Evolutionary conservation across 805 yeast genomes (phyloP), one percentile per base, ranked within the genome.

Genomic region (Candida piceae): DNA sequence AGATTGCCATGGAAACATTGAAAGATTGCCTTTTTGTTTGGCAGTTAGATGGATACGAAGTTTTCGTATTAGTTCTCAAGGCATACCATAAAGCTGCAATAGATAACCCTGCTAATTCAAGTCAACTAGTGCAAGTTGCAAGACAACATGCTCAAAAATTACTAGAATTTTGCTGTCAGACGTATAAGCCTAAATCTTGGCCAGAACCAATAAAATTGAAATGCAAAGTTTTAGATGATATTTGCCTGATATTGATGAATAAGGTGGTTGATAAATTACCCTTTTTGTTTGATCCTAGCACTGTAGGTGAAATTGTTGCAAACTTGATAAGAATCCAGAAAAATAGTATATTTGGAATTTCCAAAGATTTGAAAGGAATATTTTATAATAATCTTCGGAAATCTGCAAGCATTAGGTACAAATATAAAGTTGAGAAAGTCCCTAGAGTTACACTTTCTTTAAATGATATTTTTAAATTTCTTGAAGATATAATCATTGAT

Each of bases 31-130:
- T 38, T 15, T 41, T 46, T 35, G 44, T 49, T 15, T 49, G 53
- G 53, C 53, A 49, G 25, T 19, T 49, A n/a, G 53, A 49, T 31
- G 53, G 53, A 10, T 49, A 46, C 33, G 44, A 45, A 33, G 45
- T 42, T 7, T 45, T 41, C 21, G 15, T 42, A 2, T 29, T 46
- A 3, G 45, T 42, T 21, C 18, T 44, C 15, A 40, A 38, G 17
- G 45, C 48, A 2, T 44, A 31, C 16, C 13, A 37, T 9, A 29
- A 42, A 25, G 34, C 29, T 10, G 24, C 36, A 4, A 34, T 20
- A 23, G 13, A 18, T 8, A 31, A 31, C 16, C 16, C 25, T 23
- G 25, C 19, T 16, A 15, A 19, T 16, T 16, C 31, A 6, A 16
- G 32, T 2, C 16, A 38, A 9, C 16, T 32, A 16, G 29, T 16